Evolutionary conservation across 768 basidiomycete genomes (phyloP), one percentile per base, ranked within the genome.

Genomic region (Exsudoporus frostii): DNA sequence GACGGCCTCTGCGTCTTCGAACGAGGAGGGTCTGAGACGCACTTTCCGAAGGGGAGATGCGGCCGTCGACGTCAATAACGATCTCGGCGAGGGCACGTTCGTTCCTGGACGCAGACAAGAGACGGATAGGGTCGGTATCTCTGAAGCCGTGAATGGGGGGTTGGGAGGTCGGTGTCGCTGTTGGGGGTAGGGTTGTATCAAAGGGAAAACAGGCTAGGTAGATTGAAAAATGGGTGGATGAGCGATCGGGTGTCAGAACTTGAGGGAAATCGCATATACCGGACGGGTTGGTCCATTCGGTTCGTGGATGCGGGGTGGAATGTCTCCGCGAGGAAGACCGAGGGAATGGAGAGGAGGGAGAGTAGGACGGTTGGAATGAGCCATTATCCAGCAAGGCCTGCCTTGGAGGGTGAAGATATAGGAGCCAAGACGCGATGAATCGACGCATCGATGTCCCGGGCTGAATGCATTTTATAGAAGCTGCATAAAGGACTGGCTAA

Each of bases 281-380:
- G 34, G 54, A 25, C 17, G 45, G 33, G n/a, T 25, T 1, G 37
- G 17, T 19, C 55, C 54, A 24, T 53, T 19, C 14, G 43, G 47
- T 34, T 65, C 48, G 15, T 56, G 54, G 25, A 49, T 32, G 50
- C 10, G 54, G n/a, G 50, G 29, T 20, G 50, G 59, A 43, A 49
- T 32, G 20, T 53, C 36, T 13, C 45, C 22, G 10, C 55, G 51
- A 36, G 58, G 61, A 22, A 83, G 73, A 48, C 76, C 65, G 50
- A 83, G 78, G 10, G 79, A 68, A 51, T 72, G 78, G 11, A 84
- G 72, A 11, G 83, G 71, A 14, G 82, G 82, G 13, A 84, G 77
- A 1, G 75, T 79, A 22, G 81, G 80, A 30, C 80, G 80, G 40
- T 65, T 50, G 47, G 72, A 50, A 45, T 50, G 40, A 6, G 44